Percentiles rank a stretch among this genome's conserved stretches.
Conservation (phyloP, 148 eudicot genomes). For the Fagopyrum esculentum region DNA sequence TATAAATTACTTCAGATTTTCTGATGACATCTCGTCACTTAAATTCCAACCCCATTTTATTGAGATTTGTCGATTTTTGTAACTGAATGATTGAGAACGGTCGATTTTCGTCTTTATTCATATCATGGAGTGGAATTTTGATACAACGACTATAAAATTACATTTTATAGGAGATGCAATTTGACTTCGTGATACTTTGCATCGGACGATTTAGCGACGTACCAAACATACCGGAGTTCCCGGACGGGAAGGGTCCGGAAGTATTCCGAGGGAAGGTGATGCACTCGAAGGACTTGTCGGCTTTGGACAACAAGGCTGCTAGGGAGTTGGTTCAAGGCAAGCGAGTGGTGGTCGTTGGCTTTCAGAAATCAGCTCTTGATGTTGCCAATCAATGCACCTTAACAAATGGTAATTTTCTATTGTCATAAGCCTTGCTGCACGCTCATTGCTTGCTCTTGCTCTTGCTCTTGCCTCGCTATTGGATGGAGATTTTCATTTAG, state of each 20-base stretch:
- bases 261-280: constrained; percentile 53
- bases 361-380: constrained; percentile 61
- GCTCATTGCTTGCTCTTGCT: no score
- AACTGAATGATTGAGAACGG: no score
- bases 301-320: constrained; percentile 33
- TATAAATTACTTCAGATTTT: no score
- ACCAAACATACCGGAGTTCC: constrained; percentile 62
- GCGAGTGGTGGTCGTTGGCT: constrained; percentile 50
- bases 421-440: no score
- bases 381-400: constrained; percentile 49
- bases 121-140: not conserved
- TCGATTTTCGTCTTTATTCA: no score
- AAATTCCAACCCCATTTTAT: no score
- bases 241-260: constrained; percentile 42
- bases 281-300: constrained; percentile 55
- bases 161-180: constrained; percentile 21
- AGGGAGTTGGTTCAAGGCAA: constrained; percentile 37
- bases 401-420: constrained; percentile 35
- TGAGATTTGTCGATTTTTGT: no score
- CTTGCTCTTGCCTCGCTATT: no score
- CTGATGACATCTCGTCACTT: no score
- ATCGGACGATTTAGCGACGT: constrained; percentile 47
- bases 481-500: no score
- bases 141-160: not conserved
- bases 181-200: constrained; percentile 52